Evolutionary conservation across 2,329 filamentous ascomycete species (phyloP).

Genomic region (Curvularia verruculosa): DNA sequence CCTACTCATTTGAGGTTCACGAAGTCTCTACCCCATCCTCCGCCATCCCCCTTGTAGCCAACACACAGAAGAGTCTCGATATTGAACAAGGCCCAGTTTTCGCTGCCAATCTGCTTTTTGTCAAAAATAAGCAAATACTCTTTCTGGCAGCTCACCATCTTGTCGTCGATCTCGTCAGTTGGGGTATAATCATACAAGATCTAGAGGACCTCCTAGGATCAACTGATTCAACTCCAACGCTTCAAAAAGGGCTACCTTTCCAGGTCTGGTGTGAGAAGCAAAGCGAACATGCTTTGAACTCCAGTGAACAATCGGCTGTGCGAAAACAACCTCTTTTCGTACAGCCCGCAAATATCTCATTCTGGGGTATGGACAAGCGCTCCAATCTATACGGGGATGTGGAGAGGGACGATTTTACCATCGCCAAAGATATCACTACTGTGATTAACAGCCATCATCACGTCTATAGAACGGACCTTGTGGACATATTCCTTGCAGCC

Average conservation of each 20-base stretch:
- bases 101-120: conserved; percentile 32
- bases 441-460: conserved; percentile 41
- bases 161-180: conserved; percentile 43
- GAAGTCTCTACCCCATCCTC: conserved; percentile 12
- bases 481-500: conserved; percentile 62
- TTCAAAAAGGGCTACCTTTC: conserved; percentile 37
- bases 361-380: conserved; percentile 41
- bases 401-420: conserved; percentile 35
- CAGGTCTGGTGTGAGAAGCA: conserved; percentile 41
- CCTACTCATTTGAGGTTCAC: conserved; percentile 33
- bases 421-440: conserved; percentile 28
- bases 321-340: conserved; percentile 19
- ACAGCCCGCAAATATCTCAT: conserved; percentile 31
- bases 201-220: conserved; percentile 40
- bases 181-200: conserved; percentile 42
- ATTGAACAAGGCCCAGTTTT: conserved; percentile 40
- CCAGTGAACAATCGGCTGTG: conserved; percentile 13
- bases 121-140: conserved; percentile 30
- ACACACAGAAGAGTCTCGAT: conserved; percentile 37
- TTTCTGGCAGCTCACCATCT: conserved; percentile 44
- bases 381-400: conserved; percentile 40
- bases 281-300: conserved; percentile 22
- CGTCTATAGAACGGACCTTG: conserved; percentile 59
- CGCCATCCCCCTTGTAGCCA: conserved; percentile 24
- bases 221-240: not conserved